Conservation (phyloP, 495 filamentous ascomycete genomes). For the Xylaria sp. region DNA sequence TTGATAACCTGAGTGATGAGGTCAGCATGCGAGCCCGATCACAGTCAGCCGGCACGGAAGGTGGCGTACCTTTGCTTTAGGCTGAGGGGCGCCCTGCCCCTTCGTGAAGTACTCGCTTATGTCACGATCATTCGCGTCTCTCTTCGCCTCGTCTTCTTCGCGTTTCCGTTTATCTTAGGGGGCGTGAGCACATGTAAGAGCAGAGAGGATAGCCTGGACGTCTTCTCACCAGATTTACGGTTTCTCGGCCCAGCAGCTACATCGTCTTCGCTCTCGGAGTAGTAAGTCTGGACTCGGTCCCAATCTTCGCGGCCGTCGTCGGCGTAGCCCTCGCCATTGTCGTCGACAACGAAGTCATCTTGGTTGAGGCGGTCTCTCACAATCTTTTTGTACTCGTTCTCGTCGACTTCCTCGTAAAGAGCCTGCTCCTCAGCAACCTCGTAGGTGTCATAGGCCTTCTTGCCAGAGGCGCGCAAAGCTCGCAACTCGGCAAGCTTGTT, state of each 20-base stretch:
- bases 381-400: slow-evolving; percentile 95
- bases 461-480: slow-evolving; percentile 85
- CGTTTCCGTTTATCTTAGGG: slow-evolving; percentile 79
- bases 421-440: slow-evolving; percentile 82
- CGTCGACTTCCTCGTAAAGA: slow-evolving; percentile 95
- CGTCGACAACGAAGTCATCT: slow-evolving; percentile 97
- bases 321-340: slow-evolving; percentile 92
- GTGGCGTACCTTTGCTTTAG: slow-evolving; percentile 77
- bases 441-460: slow-evolving; percentile 89
- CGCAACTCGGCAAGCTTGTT: slow-evolving; percentile 76
- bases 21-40: not conserved
- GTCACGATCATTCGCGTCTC: slow-evolving; percentile 85
- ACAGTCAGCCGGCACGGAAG: not conserved
- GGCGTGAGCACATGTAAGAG: slow-evolving; percentile 21
- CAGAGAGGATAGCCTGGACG: not conserved
- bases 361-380: slow-evolving; percentile 87
- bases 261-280: slow-evolving; percentile 77
- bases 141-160: slow-evolving; percentile 85
- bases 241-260: slow-evolving; percentile 57
- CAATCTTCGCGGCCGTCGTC: slow-evolving; percentile 98
- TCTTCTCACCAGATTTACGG: slow-evolving; percentile 36
- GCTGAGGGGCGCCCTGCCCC: slow-evolving; percentile 66
- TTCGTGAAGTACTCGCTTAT: slow-evolving; percentile 94
- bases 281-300: slow-evolving; percentile 73
- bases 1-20: slow-evolving; percentile 52